phyloP scores from a whole-genome alignment of 768 basidiomycete species.

The Leccinum disarticulatum region DNA sequence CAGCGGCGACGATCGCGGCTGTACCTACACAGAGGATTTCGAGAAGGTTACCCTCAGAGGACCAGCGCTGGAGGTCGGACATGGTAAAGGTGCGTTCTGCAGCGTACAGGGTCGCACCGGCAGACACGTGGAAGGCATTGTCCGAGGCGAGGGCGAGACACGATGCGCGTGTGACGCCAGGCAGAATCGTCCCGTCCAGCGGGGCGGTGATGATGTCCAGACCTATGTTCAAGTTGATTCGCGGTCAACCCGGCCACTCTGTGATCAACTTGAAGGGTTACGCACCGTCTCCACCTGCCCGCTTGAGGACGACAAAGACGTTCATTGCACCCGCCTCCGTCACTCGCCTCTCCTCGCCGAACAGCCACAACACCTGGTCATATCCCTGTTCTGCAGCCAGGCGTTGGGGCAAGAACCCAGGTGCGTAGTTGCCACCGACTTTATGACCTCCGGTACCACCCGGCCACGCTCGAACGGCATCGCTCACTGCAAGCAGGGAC shows the following conservation, averaged over 20 bases:
- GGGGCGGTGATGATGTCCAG: slow-evolving; percentile 86
- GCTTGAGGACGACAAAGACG: slow-evolving; percentile 64
- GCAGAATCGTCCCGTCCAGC: slow-evolving; percentile 88
- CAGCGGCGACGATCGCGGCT: slow-evolving; percentile 73
- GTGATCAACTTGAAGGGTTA: background rate
- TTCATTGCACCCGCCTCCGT: slow-evolving; percentile 81
- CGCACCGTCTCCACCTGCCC: slow-evolving; percentile 54
- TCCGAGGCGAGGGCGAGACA: slow-evolving; percentile 69
- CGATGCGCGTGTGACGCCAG: slow-evolving; percentile 89
- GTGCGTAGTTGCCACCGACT: slow-evolving; percentile 65
- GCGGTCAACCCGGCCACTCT: background rate
- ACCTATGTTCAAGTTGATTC: slow-evolving; percentile 9
- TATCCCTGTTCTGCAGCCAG: slow-evolving; percentile 67
- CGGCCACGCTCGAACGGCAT: slow-evolving; percentile 78
- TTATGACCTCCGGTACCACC: slow-evolving; percentile 71
- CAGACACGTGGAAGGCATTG: slow-evolving; percentile 44
- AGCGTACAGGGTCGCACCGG: slow-evolving; percentile 37
- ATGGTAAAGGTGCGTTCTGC: slow-evolving; percentile 65
- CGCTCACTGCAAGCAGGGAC: slow-evolving; percentile 60
- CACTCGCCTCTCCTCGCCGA: slow-evolving; percentile 55
- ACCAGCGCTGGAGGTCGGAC: slow-evolving; percentile 53
- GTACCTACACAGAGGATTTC: slow-evolving; percentile 89
- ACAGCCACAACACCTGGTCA: slow-evolving; percentile 77
- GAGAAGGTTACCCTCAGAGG: slow-evolving; percentile 60
- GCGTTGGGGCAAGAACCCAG: slow-evolving; percentile 62